Evolutionary conservation across 345 rosid genomes (phyloP).

Genomic region (Odontarrhena argentea): DNA sequence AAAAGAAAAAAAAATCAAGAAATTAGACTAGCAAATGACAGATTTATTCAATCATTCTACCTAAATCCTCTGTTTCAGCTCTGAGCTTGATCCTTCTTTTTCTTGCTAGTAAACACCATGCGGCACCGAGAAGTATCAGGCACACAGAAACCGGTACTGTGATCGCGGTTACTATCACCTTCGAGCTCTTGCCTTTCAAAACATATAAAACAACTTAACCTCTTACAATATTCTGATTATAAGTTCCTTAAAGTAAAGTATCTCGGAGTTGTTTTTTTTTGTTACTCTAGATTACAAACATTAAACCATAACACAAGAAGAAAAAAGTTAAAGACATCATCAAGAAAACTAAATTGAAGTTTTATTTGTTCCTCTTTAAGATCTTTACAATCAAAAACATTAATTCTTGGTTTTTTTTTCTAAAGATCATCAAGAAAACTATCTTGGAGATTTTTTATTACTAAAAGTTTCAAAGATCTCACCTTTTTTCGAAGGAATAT

Average conservation of each 20-base stretch:
- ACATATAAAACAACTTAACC: neutral
- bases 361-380: no score
- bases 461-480: neutral
- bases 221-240: neutral
- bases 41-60: constrained; percentile 28
- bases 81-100: constrained; percentile 40
- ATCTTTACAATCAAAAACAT: no score
- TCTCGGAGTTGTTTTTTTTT: neutral
- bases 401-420: neutral
- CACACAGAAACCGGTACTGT: constrained; percentile 38
- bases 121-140: constrained; percentile 35
- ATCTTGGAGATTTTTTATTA: constrained; percentile 2
- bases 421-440: no score
- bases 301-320: neutral
- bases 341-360: neutral
- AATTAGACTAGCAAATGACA: constrained; percentile 2
- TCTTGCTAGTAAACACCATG: constrained; percentile 38
- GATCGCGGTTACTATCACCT: constrained; percentile 37
- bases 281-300: neutral
- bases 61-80: constrained; percentile 36
- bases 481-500: constrained; percentile 25
- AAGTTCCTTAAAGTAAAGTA: constrained; percentile 7
- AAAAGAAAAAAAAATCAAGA: neutral
- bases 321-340: neutral
- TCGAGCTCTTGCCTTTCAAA: constrained; percentile 30